These are phyloP conservation scores for Platanthera guangdongensis DNA, from an alignment of 106 monocot genomes.

Conservation along the genomic window DNA sequence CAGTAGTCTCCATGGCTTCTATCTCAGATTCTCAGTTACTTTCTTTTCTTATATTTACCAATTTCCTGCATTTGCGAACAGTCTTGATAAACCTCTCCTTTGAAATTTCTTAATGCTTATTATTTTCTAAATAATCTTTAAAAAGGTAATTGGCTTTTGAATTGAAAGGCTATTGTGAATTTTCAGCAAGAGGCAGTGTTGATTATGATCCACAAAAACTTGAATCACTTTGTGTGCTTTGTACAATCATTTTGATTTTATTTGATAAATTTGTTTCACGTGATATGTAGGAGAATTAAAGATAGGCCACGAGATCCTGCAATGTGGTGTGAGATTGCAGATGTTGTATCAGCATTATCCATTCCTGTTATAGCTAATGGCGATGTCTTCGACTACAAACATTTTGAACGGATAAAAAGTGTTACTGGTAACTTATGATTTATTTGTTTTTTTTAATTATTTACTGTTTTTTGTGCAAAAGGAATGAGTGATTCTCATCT, in stretches of 20 bases:
- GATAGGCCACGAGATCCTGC: conserved; percentile 97
- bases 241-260: neutral
- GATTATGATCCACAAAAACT: neutral
- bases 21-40: neutral
- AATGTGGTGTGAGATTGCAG: conserved; percentile 86
- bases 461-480: neutral
- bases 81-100: neutral
- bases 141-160: conserved; percentile 3
- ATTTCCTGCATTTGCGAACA: neutral
- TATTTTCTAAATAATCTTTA: neutral
- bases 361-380: conserved; percentile 99
- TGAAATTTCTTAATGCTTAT: neutral
- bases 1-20: no score
- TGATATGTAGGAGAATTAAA: conserved; percentile 61
- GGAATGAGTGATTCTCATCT: neutral
- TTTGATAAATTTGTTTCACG: neutral
- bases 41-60: neutral
- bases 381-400: conserved; percentile 88
- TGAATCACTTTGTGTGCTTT: neutral
- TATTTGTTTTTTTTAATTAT: conserved; percentile 6
- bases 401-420: conserved; percentile 74
- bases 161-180: neutral
- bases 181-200: neutral
- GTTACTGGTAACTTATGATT: conserved; percentile 49
- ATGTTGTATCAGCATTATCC: conserved; percentile 78